Percentiles rank a stretch among this genome's conserved stretches.
phyloP scores from a whole-genome alignment of 352 stramenopile species.

The Blastocystis sp. region DNA sequence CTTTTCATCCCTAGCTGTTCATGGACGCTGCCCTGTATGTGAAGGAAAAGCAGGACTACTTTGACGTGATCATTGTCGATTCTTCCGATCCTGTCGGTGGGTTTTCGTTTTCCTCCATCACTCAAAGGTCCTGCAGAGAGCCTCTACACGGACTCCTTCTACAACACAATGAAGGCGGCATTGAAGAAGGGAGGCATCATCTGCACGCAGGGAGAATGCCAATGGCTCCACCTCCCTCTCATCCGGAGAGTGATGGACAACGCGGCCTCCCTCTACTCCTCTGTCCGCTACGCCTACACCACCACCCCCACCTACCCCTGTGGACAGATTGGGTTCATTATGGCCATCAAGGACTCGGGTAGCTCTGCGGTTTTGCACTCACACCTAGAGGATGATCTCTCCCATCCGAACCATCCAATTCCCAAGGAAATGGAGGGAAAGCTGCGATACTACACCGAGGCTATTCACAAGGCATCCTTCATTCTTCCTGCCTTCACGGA shows the following conservation, averaged over 20 bases:
- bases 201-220: slow-evolving; percentile 89
- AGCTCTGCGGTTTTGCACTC: slow-evolving; percentile 29
- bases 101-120: slow-evolving; percentile 18
- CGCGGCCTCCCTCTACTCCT: slow-evolving; percentile 85
- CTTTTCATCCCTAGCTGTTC: slow-evolving; percentile 71
- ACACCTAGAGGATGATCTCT: slow-evolving; percentile 27
- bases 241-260: slow-evolving; percentile 88
- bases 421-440: slow-evolving; percentile 79
- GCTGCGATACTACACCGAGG: slow-evolving; percentile 75
- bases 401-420: slow-evolving; percentile 75
- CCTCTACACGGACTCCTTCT: slow-evolving; percentile 90
- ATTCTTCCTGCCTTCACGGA: slow-evolving; percentile 88
- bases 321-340: slow-evolving; percentile 96
- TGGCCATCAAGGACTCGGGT: slow-evolving; percentile 72
- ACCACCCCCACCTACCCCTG: slow-evolving; percentile 97
- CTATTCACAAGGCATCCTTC: slow-evolving; percentile 91
- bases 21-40: slow-evolving; percentile 85
- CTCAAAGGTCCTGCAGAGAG: slow-evolving; percentile 82
- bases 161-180: slow-evolving; percentile 86
- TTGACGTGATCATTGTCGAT: slow-evolving; percentile 95
- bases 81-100: slow-evolving; percentile 86
- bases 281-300: slow-evolving; percentile 96
- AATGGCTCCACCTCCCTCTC: slow-evolving; percentile 94
- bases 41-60: slow-evolving; percentile 76
- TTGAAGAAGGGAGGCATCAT: slow-evolving; percentile 78